Base-by-base conservation (phyloP, 2,329 filamentous ascomycete species). In the Alternaria ethzedia region DNA sequence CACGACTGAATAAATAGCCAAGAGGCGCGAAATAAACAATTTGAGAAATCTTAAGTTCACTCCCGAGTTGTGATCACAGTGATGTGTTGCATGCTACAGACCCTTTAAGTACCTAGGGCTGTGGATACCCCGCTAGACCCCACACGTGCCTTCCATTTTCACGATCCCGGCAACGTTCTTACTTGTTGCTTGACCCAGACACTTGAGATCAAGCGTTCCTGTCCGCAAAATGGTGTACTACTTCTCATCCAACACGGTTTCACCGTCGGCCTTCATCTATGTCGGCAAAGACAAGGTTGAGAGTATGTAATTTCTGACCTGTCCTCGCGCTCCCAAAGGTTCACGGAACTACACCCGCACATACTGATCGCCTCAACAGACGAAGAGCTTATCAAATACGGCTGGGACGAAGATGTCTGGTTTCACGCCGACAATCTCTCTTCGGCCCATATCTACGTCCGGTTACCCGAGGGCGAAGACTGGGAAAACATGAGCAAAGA, bases 201-300 rank as follows among this genome's bases (percentile, higher is more conserved):
- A 20, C 30, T 32, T 17, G 10, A 55, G 46, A 36, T 5, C 23
- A 11, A 15, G 43, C n/a, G 10, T 26, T 17, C 17, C 6, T 3
- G 51, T 17, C 15, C 25, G 6, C 28, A 70, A 70, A 2, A 96
- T 99, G 96, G 96, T 99, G 50, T 97, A 92, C 83, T 98, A 98
- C 81, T 98, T 96, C 80, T 96, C 90, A 1, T 98, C 95, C 25
- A 95, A 88, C 65, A 89, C 89, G 45, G 93, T 97, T 43, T 86
- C 90, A 12, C 95, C 96, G 2, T 79, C 93, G 30, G 95, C 93
- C 45, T 94, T 91, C 78, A 89, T 99, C 76, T 99, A 99, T 79
- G 93, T 97, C 63, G 96, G 96, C 81, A 99, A 98, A 82, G 96
- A 99, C 85, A 99, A 99, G 83, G 94, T 96, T 73, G 96, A 99